Base-by-base conservation (phyloP, 768 basidiomycete species). In the Hygrophorus russula region DNA sequence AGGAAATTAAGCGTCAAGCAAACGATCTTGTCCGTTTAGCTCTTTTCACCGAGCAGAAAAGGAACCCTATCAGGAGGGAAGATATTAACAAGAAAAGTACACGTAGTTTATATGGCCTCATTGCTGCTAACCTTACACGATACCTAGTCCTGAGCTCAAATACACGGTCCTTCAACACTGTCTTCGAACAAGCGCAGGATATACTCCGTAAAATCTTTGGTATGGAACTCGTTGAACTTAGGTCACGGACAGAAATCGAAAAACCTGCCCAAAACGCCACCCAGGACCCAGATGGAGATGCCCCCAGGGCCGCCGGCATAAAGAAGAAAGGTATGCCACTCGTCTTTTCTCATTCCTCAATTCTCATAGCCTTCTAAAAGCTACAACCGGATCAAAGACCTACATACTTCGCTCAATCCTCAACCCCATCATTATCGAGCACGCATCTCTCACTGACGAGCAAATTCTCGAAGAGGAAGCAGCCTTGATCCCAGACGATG, bases 1-100 rank as follows among this genome's bases (percentile, higher is more conserved):
- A 92, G 87, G 76, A 81, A 14, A 53, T 79, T 17, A 63, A 68
- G n/a, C 70, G 74, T 40, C 79, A 76, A 57, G 83, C 83, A 0
- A 68, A 73, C 39, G 77, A 80, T 40, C 70, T 94, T 27, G 85
- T 84, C 8, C 74, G 90, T 13, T 69, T 89, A 17, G 87, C 89
- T 2, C 66, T 97, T 33, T 93, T 91, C 59, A 70, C 67, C 4
- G 90, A 94, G 56, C 76, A 83, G 43, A 76, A 70, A 55, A 71
- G 87, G 40, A 59, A 64, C 9, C 69, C 78, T 2, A 59, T 96
- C 39, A 73, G 74, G 30, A 69, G 88, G 32, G 84, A 91, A n/a
- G 90, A 94, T 32, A 85, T 93, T 39, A 77, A 71, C 31, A 92
- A 91, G 63, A 86, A 86, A 69, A 78, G 92, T 81, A 12, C 13